Base-by-base conservation (phyloP, 805 yeast species). In the Cyberlindnera suaveolens region DNA sequence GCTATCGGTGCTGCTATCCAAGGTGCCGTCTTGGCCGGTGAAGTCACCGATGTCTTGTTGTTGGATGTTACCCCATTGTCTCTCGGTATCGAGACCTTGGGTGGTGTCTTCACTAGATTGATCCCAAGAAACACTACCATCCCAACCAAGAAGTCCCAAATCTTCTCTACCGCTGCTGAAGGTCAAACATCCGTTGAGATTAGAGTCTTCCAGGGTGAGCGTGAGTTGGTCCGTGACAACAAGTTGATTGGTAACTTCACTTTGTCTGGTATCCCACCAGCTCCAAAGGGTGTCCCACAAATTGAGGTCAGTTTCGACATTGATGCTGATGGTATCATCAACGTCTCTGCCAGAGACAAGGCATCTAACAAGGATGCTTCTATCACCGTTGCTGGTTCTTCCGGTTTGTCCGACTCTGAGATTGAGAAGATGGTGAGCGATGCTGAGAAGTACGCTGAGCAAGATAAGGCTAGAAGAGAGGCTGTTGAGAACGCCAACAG, bases 201-300 rank as follows among this genome's bases (percentile, higher is more conserved):
- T 46, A 78, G 82, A 61, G 87, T 84, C 32, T 85, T 68, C 60
- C 91, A 85, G 65, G 95, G 95, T 56, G 95, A 85, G 66, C 87
- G 97, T 77, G 85, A 96, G 54, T 82, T 82, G 75, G 88, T 96
- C 44, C 85, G 83, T 77, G 98, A 91, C 73, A 85, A 85, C 71
- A 84, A 82, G 63, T 59, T 81, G 58, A 81, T 85, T 54, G 93
- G 93, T 45, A 78, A 82, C 61, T 83, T 85, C 63, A 79, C 80
- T 57, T 68, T 85, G 46, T 66, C 81, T 20, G 84, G 85, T 50
- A 84, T 85, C 36, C 88, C 90, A 42, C 76, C 80, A 26, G 81
- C 84, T 47, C 85, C 86, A 48, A 85, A 85, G 62, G 93, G 95
- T 48, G 78, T 77, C 42, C 90, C 93, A 31, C 91, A 84, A 61